Evolutionary conservation across 768 basidiomycete genomes (phyloP).

Genomic region (Leccinellum rugosiceps): DNA sequence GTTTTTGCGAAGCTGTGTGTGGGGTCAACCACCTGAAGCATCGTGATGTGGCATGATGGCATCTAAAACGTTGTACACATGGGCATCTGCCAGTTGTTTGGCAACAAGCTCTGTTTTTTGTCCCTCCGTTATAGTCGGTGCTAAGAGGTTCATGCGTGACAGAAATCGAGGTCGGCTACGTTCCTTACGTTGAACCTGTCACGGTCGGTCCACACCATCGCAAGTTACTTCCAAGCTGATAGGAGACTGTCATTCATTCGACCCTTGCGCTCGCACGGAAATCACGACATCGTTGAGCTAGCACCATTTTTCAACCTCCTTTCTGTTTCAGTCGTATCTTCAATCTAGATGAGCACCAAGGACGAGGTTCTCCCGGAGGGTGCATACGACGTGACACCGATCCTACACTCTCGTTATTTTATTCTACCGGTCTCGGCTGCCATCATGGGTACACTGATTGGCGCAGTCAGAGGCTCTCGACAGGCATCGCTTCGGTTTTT

Average conservation of each 20-base stretch:
- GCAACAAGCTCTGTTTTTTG: no score
- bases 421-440: slow-evolving; percentile 60
- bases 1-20: no score
- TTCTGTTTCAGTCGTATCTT: background rate
- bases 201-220: background rate
- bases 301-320: background rate
- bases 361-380: slow-evolving; percentile 7
- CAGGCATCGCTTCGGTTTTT: slow-evolving; percentile 74
- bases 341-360: slow-evolving; percentile 15
- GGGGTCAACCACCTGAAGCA: no score
- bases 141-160: no score
- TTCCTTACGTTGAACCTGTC: background rate
- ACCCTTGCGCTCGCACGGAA: background rate
- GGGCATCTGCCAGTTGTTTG: no score
- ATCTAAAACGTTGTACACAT: no score
- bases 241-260: background rate
- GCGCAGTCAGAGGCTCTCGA: slow-evolving; percentile 70
- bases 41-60: no score
- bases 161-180: background rate
- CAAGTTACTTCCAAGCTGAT: background rate
- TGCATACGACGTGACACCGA: slow-evolving; percentile 30
- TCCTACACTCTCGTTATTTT: slow-evolving; percentile 48
- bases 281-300: background rate
- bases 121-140: no score
- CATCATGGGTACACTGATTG: slow-evolving; percentile 61